Evolutionary conservation across 148 eudicot genomes (phyloP).

Genomic region (Rhododendron simsii): DNA sequence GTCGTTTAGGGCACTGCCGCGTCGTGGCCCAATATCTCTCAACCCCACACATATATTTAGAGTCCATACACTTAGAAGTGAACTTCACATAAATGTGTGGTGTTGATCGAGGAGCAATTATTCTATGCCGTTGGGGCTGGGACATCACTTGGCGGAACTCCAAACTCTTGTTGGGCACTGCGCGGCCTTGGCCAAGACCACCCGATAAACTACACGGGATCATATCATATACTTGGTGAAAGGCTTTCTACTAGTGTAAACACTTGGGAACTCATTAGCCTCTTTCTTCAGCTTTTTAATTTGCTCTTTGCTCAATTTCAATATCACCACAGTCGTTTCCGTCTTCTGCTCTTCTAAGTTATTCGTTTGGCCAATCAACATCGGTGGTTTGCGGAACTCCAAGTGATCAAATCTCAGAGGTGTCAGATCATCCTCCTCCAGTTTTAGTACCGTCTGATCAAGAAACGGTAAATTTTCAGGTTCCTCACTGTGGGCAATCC

Average conservation of each 20-base stretch:
- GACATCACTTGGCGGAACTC: too few relatives aligned
- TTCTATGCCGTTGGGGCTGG: too few relatives aligned
- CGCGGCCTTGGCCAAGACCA: too few relatives aligned
- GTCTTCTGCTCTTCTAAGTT: slow-evolving; percentile 11
- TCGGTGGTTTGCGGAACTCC: slow-evolving; percentile 12
- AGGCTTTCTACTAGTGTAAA: background rate
- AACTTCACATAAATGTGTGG: too few relatives aligned
- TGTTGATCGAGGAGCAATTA: too few relatives aligned
- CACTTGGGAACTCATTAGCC: too few relatives aligned
- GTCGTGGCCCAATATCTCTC: too few relatives aligned
- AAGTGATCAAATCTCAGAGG: background rate
- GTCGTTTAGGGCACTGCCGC: too few relatives aligned
- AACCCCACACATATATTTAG: too few relatives aligned
- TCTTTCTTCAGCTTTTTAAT: background rate
- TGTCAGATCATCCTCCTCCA: slow-evolving; percentile 1
- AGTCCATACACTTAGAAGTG: too few relatives aligned
- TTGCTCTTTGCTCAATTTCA: background rate
- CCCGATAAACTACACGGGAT: too few relatives aligned
- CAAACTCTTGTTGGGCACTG: too few relatives aligned
- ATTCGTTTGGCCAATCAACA: slow-evolving; percentile 13
- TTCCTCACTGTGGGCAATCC: slow-evolving; percentile 31
- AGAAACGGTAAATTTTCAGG: slow-evolving; percentile 18
- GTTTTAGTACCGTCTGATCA: slow-evolving; percentile 21
- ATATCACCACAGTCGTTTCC: background rate
- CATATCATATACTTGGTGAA: background rate